These are phyloP conservation scores for Asterophora parasitica DNA, from an alignment of 768 basidiomycete species.

Conservation along the genomic window DNA sequence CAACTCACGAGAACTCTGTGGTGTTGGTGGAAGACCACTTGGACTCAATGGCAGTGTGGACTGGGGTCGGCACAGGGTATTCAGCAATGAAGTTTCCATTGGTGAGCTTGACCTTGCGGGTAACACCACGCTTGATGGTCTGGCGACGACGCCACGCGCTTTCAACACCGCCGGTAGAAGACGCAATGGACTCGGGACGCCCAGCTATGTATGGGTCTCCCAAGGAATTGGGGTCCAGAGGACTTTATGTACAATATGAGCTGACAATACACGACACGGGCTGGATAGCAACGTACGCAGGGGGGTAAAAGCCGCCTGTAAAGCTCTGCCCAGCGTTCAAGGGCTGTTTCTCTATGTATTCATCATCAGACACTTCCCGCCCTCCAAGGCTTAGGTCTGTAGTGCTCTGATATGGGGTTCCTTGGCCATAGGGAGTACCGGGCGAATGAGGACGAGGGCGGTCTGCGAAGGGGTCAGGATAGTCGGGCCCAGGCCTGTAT, in stretches of 20 bases:
- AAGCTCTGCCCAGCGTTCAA: slow-evolving; percentile 56
- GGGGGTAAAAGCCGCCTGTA: slow-evolving; percentile 68
- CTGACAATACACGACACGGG: slow-evolving; percentile 4
- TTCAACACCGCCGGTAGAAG: slow-evolving; percentile 54
- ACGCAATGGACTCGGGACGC: slow-evolving; percentile 49
- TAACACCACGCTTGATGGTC: slow-evolving; percentile 87
- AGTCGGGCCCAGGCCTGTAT: slow-evolving; percentile 22
- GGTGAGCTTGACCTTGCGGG: slow-evolving; percentile 91
- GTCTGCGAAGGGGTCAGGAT: slow-evolving; percentile 72
- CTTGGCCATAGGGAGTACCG: slow-evolving; percentile 35
- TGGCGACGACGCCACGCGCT: slow-evolving; percentile 73
- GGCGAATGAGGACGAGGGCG: slow-evolving; percentile 49
- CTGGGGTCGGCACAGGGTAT: slow-evolving; percentile 81
- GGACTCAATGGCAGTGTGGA: slow-evolving; percentile 75
- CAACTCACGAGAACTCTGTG: slow-evolving; percentile 85
- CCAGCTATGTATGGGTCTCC: slow-evolving; percentile 59
- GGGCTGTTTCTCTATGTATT: slow-evolving; percentile 73
- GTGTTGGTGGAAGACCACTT: slow-evolving; percentile 70
- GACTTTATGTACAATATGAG: slow-evolving; percentile 21
- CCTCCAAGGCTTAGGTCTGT: slow-evolving; percentile 39
- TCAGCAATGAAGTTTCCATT: slow-evolving; percentile 91
- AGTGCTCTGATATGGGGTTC: slow-evolving; percentile 41
- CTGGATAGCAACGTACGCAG: slow-evolving; percentile 44
- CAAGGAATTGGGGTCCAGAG: slow-evolving; percentile 52
- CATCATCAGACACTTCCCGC: slow-evolving; percentile 49